Evolutionary conservation across 306 rosid genomes (phyloP).

Genomic region (Astragalus glycyphyllos): DNA sequence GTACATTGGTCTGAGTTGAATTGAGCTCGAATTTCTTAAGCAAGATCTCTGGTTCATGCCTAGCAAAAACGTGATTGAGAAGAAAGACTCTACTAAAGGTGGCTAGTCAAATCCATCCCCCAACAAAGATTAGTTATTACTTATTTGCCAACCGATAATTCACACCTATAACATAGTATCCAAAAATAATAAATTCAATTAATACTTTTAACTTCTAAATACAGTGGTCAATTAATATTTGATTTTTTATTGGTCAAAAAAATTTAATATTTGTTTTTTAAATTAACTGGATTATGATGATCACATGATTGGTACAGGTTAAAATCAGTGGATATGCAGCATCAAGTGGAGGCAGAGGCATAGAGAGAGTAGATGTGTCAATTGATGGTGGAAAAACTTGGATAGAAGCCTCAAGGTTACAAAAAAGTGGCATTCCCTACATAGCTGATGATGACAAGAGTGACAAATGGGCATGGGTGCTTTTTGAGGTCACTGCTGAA

Average conservation of each 20-base stretch:
- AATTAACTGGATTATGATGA: conserved; percentile 26
- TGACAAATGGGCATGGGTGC: conserved; percentile 99
- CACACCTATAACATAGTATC: no score
- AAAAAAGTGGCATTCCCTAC: conserved; percentile 65
- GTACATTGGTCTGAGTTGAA: no score
- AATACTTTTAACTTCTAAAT: background rate
- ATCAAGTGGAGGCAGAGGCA: conserved; percentile 94
- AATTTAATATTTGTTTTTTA: no score
- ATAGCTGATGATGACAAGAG: conserved; percentile 60
- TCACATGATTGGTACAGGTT: conserved; percentile 54
- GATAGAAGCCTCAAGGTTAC: conserved; percentile 79
- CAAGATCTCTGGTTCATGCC: no score
- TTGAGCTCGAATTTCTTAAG: no score
- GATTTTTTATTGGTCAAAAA: no score
- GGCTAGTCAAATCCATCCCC: no score
- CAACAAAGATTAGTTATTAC: no score
- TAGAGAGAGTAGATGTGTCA: conserved; percentile 91
- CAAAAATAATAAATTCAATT: conserved; percentile 5
- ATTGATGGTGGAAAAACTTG: conserved; percentile 86
- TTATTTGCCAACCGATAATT: no score
- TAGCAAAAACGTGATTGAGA: no score
- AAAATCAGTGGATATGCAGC: conserved; percentile 84
- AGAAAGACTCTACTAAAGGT: no score
- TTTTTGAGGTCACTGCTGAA: conserved; percentile 69
- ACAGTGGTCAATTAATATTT: background rate